A percentile compares a stretch with the other conserved stretches of the same genome.
Evolutionary conservation across 1,284 basidiomycete genomes (phyloP).

Genomic region (Chiua sp.): DNA sequence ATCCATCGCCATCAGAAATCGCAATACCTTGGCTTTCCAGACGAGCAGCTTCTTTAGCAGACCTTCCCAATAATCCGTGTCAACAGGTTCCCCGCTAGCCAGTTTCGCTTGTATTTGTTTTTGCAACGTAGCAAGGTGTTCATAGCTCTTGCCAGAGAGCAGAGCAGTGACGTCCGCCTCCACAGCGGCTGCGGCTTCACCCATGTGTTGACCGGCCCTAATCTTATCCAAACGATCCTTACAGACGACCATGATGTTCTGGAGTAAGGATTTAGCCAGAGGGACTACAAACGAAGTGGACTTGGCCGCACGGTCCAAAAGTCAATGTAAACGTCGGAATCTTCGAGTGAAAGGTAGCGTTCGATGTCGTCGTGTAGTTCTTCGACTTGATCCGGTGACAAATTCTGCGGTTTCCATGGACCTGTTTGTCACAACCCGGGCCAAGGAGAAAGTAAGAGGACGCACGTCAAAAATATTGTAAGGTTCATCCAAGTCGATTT

Average conservation of each 20-base stretch:
- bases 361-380: conserved; percentile 96
- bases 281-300: conserved; percentile 2
- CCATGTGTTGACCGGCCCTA: conserved; percentile 61
- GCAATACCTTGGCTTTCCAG: conserved; percentile 92
- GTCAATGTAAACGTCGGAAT: conserved; percentile 85
- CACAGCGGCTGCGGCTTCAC: conserved; percentile 75
- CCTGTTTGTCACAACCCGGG: neutral
- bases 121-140: conserved; percentile 86
- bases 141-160: conserved; percentile 81
- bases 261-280: conserved; percentile 12
- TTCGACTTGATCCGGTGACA: conserved; percentile 87
- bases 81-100: conserved; percentile 90
- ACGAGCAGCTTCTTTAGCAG: conserved; percentile 93
- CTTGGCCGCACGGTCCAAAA: conserved; percentile 88
- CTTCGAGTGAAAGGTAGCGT: conserved; percentile 89
- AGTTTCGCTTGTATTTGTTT: conserved; percentile 89
- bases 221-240: conserved; percentile 90
- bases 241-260: conserved; percentile 98
- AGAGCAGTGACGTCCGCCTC: conserved; percentile 79
- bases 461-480: conserved; percentile 95
- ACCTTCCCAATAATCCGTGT: conserved; percentile 98
- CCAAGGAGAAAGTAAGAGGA: conserved; percentile 17
- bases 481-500: conserved; percentile 98
- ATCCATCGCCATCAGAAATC: neutral
- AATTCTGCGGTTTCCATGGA: conserved; percentile 61